A percentile compares a stretch with the other conserved stretches of the same genome.
These are phyloP conservation scores for Trypanosoma scelopori DNA, from an alignment of 208 protist species.

Conservation along the genomic window DNA sequence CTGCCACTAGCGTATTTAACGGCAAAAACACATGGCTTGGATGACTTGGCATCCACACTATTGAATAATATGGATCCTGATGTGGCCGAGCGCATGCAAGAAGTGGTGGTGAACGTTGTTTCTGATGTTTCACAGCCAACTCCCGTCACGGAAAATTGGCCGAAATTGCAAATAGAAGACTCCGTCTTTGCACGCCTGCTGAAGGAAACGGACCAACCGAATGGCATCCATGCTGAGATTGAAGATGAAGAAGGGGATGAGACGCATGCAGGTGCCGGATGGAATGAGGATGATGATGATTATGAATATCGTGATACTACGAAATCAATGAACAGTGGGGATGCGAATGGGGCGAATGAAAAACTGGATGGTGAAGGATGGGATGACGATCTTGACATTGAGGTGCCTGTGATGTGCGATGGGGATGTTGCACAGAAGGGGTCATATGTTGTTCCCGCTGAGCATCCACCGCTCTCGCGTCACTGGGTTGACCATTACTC, in stretches of 20 bases:
- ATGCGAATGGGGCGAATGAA: slow-evolving; percentile 13
- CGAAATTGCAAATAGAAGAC: slow-evolving; percentile 77
- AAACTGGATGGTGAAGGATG: slow-evolving; percentile 43
- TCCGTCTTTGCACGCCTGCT: slow-evolving; percentile 75
- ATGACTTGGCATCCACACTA: slow-evolving; percentile 72
- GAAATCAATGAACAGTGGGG: background rate
- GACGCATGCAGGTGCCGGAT: slow-evolving; percentile 39
- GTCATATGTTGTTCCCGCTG: slow-evolving; percentile 48
- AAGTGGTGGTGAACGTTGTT: slow-evolving; percentile 23
- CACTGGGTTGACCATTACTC: slow-evolving; percentile 87
- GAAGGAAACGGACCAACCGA: slow-evolving; percentile 57
- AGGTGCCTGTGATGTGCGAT: slow-evolving; percentile 34
- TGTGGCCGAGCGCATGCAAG: slow-evolving; percentile 40
- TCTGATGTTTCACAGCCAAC: slow-evolving; percentile 24
- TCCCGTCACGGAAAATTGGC: slow-evolving; percentile 72
- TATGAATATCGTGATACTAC: too few relatives aligned
- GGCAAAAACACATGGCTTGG: slow-evolving; percentile 85
- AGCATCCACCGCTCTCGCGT: slow-evolving; percentile 51
- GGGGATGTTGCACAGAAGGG: slow-evolving; percentile 6
- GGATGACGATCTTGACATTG: slow-evolving; percentile 82
- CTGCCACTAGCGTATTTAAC: slow-evolving; percentile 88
- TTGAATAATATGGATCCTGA: slow-evolving; percentile 48
- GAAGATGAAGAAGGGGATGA: slow-evolving; percentile 38
- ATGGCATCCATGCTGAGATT: slow-evolving; percentile 31
- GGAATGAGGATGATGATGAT: slow-evolving; percentile 42